Conservation (phyloP, 2,329 filamentous ascomycete species). For the Fonsecaea pedrosoi region DNA sequence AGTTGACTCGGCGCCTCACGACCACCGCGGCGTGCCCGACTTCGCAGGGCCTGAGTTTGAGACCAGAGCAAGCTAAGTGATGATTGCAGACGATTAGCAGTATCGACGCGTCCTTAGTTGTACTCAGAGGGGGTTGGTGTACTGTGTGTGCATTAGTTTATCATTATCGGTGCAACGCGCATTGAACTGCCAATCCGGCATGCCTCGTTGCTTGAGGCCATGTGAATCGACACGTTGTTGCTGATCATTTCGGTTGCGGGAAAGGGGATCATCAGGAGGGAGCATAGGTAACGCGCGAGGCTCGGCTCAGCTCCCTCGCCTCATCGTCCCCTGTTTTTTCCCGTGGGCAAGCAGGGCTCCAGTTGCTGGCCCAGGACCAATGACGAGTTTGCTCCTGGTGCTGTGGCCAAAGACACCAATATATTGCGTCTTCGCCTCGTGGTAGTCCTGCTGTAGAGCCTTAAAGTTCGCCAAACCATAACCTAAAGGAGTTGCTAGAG, state of each 20-base stretch:
- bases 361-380: slow-evolving; percentile 2
- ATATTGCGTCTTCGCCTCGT: slow-evolving; percentile 33
- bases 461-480: slow-evolving; percentile 7
- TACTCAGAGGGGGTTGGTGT: background rate
- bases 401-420: slow-evolving; percentile 2
- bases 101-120: background rate
- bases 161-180: background rate
- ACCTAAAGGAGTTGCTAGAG: slow-evolving; percentile 5
- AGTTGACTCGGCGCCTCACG: background rate
- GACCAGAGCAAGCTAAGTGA: slow-evolving; percentile 11
- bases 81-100: background rate
- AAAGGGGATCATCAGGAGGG: slow-evolving; percentile 16
- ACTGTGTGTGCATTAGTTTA: background rate
- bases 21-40: background rate
- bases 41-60: background rate
- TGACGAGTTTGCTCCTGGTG: slow-evolving; percentile 3
- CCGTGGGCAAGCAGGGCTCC: slow-evolving; percentile 1
- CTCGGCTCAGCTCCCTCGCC: slow-evolving; percentile 4
- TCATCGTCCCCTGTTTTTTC: slow-evolving; percentile 9
- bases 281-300: slow-evolving; percentile 7
- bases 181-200: slow-evolving; percentile 12
- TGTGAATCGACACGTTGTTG: slow-evolving; percentile 3
- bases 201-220: background rate
- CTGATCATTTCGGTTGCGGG: slow-evolving; percentile 19
- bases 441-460: slow-evolving; percentile 10